Conservation (phyloP, 2,329 filamentous ascomycete genomes). For the Celoporthe dispersa region DNA sequence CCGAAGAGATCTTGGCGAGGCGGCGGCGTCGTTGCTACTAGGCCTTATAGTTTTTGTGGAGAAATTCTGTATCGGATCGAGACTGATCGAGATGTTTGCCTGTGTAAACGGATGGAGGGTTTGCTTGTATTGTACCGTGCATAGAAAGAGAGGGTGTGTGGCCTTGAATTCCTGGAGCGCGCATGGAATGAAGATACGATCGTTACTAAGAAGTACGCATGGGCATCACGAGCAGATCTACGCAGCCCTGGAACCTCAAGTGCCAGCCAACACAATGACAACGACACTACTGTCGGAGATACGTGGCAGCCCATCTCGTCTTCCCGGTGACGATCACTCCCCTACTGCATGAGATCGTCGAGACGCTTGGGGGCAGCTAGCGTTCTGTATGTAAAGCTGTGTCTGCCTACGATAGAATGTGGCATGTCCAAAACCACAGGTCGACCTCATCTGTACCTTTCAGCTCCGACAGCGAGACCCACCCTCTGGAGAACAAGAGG, state of each 20-base stretch:
- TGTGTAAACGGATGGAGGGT: not conserved
- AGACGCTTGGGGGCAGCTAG: not conserved
- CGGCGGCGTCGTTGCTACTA: slow-evolving; percentile 2
- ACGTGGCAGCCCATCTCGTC: not conserved
- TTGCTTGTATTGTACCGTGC: not conserved
- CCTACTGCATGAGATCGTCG: not conserved
- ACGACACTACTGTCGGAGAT: not conserved
- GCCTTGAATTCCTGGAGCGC: not conserved
- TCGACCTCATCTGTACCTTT: not conserved
- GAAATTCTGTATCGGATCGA: slow-evolving; percentile 2
- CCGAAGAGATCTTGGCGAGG: not conserved
- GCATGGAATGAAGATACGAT: slow-evolving; percentile 15
- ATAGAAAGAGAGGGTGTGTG: not conserved
- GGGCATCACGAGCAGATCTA: not conserved
- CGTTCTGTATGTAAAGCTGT: not conserved
- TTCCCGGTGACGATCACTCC: not conserved
- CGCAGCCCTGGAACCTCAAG: not conserved
- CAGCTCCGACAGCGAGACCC: not conserved
- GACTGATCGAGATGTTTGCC: slow-evolving; percentile 6
- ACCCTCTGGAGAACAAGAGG: slow-evolving; percentile 23
- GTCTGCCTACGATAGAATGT: not conserved
- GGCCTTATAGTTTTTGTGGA: not conserved
- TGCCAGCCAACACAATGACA: not conserved
- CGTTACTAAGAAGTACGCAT: not conserved
- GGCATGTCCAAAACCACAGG: too few relatives aligned